phyloP scores from a whole-genome alignment of 306 rosid species.

The Luffa acutangula region DNA sequence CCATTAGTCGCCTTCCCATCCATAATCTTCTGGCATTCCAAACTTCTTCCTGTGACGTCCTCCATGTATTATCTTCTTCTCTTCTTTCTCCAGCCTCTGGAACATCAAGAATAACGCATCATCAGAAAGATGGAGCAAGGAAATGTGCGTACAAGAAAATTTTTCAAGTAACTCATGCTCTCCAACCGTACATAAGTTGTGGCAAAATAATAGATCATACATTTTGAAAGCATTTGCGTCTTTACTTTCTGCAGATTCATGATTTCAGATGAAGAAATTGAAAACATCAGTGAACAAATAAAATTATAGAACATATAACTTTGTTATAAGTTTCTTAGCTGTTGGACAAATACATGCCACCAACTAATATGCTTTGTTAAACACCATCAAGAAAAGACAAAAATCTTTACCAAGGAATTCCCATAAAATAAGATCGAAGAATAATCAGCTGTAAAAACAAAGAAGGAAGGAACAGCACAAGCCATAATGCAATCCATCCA shows the following conservation, averaged over 20 bases:
- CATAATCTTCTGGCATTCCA: slow-evolving; percentile 96
- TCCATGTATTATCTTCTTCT: slow-evolving; percentile 74
- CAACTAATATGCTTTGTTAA: neutral
- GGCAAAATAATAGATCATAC: neutral
- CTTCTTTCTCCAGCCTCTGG: slow-evolving; percentile 81
- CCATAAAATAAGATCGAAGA: neutral
- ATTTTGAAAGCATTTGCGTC: neutral
- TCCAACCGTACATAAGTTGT: neutral
- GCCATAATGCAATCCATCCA: neutral
- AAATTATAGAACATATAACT: neutral
- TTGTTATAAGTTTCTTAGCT: neutral
- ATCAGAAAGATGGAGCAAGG: slow-evolving; percentile 9
- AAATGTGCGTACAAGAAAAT: neutral
- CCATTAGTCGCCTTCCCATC: slow-evolving; percentile 91
- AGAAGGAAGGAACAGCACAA: neutral
- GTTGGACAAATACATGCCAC: neutral
- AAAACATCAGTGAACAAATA: neutral
- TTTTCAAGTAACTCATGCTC: neutral
- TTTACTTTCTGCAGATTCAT: neutral
- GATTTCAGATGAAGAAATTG: neutral
- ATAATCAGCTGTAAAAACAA: neutral
- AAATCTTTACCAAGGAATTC: neutral
- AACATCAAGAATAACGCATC: slow-evolving; percentile 6
- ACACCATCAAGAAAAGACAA: neutral
- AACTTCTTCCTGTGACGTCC: slow-evolving; percentile 87